Evolutionary conservation across 768 basidiomycete genomes (phyloP).

Genomic region (Suillus cothurnatus): DNA sequence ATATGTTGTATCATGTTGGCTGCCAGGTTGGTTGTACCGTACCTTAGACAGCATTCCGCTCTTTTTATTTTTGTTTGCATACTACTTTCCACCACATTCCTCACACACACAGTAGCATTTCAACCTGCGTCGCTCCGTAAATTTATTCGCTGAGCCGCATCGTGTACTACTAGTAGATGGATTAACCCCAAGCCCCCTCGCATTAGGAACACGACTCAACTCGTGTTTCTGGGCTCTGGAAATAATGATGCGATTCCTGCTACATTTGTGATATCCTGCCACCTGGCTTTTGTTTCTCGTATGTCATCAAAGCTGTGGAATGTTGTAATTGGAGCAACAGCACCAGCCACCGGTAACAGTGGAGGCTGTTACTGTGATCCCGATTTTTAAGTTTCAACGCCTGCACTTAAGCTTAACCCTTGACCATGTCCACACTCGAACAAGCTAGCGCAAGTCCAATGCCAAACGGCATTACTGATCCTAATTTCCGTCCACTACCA

Average conservation of each 20-base stretch:
- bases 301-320: neutral
- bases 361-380: neutral
- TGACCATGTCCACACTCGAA: slow-evolving; percentile 31
- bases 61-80: slow-evolving; percentile 15
- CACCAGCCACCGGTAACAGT: neutral
- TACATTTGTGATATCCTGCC: slow-evolving; percentile 7
- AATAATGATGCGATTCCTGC: slow-evolving; percentile 33
- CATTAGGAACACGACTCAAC: slow-evolving; percentile 37
- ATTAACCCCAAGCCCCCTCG: slow-evolving; percentile 30
- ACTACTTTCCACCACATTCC: slow-evolving; percentile 4
- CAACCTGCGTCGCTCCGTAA: slow-evolving; percentile 34
- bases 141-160: slow-evolving; percentile 24
- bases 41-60: slow-evolving; percentile 12
- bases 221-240: slow-evolving; percentile 35
- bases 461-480: slow-evolving; percentile 62
- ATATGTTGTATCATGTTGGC: slow-evolving; percentile 5
- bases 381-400: slow-evolving; percentile 5
- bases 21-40: slow-evolving; percentile 13
- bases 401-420: slow-evolving; percentile 3
- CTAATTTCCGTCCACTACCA: slow-evolving; percentile 65
- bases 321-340: neutral
- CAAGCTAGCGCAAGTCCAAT: slow-evolving; percentile 56
- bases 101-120: slow-evolving; percentile 28
- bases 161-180: slow-evolving; percentile 31
- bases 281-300: neutral